Evolutionary conservation across 1,284 basidiomycete species (phyloP), one percentile per base, ranked within the genome.

Genomic region (Athelia psychrophila): DNA sequence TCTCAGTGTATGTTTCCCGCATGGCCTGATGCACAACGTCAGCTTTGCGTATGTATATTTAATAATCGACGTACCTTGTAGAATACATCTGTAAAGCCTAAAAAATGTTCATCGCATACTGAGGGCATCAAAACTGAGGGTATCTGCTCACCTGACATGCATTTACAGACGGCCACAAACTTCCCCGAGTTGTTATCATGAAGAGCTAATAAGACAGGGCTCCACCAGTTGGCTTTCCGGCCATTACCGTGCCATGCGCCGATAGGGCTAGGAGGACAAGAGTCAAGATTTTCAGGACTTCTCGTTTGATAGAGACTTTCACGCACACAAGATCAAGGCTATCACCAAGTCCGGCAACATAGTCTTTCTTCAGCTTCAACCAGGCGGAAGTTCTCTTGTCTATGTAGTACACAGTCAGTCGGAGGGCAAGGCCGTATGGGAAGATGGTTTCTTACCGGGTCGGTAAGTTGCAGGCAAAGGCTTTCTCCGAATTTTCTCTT

Each of bases 221-320:
- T 90, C 93, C 94, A 98, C 93, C 93, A 97, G 24, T 83, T 80
- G 9, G 86, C 88, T 70, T 97, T 98, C 32, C 93, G 74, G n/a
- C 95, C 95, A 67, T 88, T 90, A 42, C 95, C 95, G 71, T 95
- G 86, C 93, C 91, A 95, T 18, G 89, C 91, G 33, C 86, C 91
- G 53, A 91, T 79, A 2, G 89, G 90, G n/a, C 91, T 12, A 20
- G 10, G 44, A 46, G 24, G 22, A 23, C 38, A 23, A 24, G 13
- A 78, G 12, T 44, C 25, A 45, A 69, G 71, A 53, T 71, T 65
- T 65, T 46, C 13, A 5, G n/a, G n/a, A n/a, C 4, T 20, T 56
- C 1, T 60, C 60, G 16, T 18, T 19, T 16, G 6, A 20, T 30
- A 54, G 44, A 33, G 16, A 57, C 58, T 9, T 8, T 23, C 8